Conservation (phyloP, 2,329 filamentous ascomycete genomes). For the Colletotrichum brevisporum region DNA sequence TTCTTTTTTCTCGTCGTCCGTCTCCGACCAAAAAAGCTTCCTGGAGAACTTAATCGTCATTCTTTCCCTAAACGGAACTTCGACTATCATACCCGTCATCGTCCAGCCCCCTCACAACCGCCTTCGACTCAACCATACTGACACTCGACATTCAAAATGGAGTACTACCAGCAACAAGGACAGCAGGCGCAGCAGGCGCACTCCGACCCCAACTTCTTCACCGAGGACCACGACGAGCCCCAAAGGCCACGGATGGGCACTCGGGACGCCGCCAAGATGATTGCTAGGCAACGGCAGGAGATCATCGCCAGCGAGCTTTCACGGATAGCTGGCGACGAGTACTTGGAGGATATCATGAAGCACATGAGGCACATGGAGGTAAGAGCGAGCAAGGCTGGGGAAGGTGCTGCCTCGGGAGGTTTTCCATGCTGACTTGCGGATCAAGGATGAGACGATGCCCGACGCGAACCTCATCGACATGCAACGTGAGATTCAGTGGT, state of each 20-base stretch:
- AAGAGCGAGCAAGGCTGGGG: constrained; percentile 44
- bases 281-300: constrained; percentile 87
- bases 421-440: constrained; percentile 7
- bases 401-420: background rate
- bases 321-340: constrained; percentile 86
- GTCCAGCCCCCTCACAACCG: constrained; percentile 45
- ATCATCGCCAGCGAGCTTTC: constrained; percentile 92
- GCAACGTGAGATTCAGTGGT: constrained; percentile 99
- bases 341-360: constrained; percentile 92
- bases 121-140: constrained; percentile 44
- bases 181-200: constrained; percentile 41
- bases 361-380: constrained; percentile 98
- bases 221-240: constrained; percentile 67
- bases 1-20: constrained; percentile 26
- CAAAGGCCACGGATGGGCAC: constrained; percentile 72
- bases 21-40: constrained; percentile 42
- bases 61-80: constrained; percentile 59
- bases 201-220: constrained; percentile 66
- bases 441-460: constrained; percentile 84
- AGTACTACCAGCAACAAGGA: constrained; percentile 54
- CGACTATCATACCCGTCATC: constrained; percentile 40
- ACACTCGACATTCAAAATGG: constrained; percentile 57
- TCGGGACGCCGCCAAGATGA: constrained; percentile 82
- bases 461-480: constrained; percentile 99
- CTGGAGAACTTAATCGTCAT: constrained; percentile 49